Conservation (phyloP, 768 basidiomycete species). For the Kwoniella sp. region DNA sequence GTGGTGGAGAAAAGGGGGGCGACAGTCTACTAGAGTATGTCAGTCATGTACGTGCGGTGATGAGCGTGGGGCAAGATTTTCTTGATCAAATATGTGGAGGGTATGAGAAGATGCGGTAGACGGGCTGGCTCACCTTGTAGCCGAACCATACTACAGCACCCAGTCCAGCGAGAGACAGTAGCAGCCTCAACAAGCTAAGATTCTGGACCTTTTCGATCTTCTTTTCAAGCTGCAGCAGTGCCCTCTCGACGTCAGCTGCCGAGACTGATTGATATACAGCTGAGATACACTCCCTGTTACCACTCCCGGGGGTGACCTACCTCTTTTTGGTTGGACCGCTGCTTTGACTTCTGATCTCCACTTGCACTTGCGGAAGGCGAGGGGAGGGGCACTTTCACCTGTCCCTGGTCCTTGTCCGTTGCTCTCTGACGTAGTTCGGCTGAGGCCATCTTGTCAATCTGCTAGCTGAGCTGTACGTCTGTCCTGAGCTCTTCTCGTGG, state of each 20-base stretch:
- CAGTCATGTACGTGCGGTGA: neutral
- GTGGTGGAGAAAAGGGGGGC: slow-evolving; percentile 2
- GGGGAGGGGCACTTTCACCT: slow-evolving; percentile 15
- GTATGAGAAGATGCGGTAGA: too few species aligned
- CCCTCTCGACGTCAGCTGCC: too few species aligned
- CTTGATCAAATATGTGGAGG: too few species aligned
- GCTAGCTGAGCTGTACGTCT: too few species aligned
- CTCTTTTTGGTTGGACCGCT: slow-evolving; percentile 9
- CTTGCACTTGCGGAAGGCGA: neutral
- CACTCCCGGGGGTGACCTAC: neutral
- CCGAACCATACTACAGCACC: slow-evolving; percentile 21
- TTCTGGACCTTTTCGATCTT: slow-evolving; percentile 12
- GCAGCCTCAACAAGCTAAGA: slow-evolving; percentile 4
- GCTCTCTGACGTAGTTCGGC: neutral
- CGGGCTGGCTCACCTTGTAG: slow-evolving; percentile 21
- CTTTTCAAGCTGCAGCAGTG: slow-evolving; percentile 16
- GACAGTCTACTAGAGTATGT: slow-evolving; percentile 11
- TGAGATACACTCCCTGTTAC: neutral
- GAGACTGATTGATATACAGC: neutral
- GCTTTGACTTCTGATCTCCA: neutral
- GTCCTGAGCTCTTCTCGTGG: too few species aligned
- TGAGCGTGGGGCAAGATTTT: neutral
- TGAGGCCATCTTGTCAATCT: neutral
- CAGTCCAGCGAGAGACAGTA: slow-evolving; percentile 17
- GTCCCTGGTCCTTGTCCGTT: neutral